phyloP scores from a whole-genome alignment of 1,139 yeast species.

The Kodamaea ohmeri region DNA sequence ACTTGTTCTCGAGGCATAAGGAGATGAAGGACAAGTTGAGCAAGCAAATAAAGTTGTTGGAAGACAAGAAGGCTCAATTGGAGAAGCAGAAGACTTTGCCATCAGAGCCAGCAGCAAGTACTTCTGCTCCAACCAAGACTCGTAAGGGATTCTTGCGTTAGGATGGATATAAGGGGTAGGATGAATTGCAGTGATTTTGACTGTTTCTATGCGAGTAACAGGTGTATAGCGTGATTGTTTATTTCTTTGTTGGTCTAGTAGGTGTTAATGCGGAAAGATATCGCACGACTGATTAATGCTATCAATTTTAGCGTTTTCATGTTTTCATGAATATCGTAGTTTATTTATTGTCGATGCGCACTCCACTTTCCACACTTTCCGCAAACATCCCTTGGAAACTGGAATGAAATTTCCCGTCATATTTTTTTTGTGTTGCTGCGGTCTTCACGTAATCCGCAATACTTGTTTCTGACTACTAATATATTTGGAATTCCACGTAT shows the following conservation, averaged over 20 bases:
- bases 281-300: too few species aligned
- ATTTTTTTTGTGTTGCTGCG: conserved; percentile 5
- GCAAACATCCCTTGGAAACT: not conserved
- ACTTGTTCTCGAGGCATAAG: conserved; percentile 89
- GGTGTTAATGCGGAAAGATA: too few species aligned
- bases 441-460: conserved; percentile 1
- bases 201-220: not conserved
- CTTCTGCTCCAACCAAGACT: conserved; percentile 49
- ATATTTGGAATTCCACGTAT: not conserved
- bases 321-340: too few species aligned
- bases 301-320: too few species aligned
- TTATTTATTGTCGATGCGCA: too few species aligned
- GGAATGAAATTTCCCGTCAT: not conserved
- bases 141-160: conserved; percentile 64
- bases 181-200: not conserved
- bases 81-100: conserved; percentile 59
- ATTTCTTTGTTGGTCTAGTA: too few species aligned
- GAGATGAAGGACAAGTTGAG: conserved; percentile 94
- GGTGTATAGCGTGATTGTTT: too few species aligned
- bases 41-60: conserved; percentile 83
- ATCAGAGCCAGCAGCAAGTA: conserved; percentile 33
- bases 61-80: conserved; percentile 83
- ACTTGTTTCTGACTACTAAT: not conserved
- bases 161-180: not conserved
- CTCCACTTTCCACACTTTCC: not conserved